Evolutionary conservation across 352 stramenopile species (phyloP), one percentile per base, ranked within the genome.

Genomic region (Globisporangium lucens): DNA sequence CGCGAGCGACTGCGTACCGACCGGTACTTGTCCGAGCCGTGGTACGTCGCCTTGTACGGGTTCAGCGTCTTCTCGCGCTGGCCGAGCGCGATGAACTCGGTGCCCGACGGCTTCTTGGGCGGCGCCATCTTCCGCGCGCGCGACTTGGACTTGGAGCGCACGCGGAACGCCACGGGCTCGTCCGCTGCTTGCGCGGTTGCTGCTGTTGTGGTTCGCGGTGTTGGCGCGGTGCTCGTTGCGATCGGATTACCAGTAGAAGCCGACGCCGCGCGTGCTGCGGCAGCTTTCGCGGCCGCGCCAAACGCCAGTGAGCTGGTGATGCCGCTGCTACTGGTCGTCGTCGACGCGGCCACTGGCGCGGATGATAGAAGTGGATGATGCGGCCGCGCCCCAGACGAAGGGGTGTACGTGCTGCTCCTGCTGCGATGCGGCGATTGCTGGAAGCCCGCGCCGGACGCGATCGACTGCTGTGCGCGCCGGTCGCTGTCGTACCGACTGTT

Each of bases 111-210:
- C 29, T 74, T 78, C 51, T 55, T 72, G 8, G 57, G 52, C 29
- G 74, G 41, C 41, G 15, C 58, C 51, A 71, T 51, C 29, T 66
- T 67, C 12, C 70, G 73, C 4, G 71, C 72, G 35, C 74, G 78
- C 0, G 81, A 87, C 71, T 89, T 89, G 71, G 83, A 89, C 58
- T 89, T 89, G 66, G 81, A 89, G 13, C 80, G 79, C 47, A 71
- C 71, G 56, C 82, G 80, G 51, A 82, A 76, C 36, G 63, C 58
- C 35, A 80, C 76, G 27, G 73, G 56, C n/a, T 56, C 24, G 8
- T 24, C 12, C 12, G 52, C 29, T 22, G 13, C 27, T 24, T 29
- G 17, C 43, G 59, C 38, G 3, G 38, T 41, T 35, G 15, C 6
- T 35, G 15, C 6, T 12, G 12, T 47, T 15, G 13, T 35, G 41